phyloP scores from a whole-genome alignment of 495 filamentous ascomycete genomes.

The Geoglossum glabrum region DNA sequence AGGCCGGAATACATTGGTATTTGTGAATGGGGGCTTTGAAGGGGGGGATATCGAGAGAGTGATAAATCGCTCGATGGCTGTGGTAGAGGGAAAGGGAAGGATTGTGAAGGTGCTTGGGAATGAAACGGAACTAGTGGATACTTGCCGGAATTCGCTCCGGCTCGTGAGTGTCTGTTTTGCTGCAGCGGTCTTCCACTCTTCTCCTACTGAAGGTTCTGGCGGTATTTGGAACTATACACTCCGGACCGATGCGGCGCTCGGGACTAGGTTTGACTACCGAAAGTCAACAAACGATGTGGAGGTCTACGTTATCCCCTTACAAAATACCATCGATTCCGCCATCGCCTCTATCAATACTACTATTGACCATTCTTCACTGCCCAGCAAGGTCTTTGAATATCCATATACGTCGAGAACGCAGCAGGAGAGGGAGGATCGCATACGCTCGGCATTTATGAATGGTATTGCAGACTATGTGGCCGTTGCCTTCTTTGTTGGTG shows the following conservation, averaged over 20 bases:
- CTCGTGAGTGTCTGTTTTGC: conserved; percentile 56
- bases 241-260: conserved; percentile 45
- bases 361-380: conserved; percentile 16
- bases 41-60: conserved; percentile 54
- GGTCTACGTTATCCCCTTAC: conserved; percentile 56
- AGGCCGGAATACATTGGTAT: conserved; percentile 41
- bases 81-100: conserved; percentile 30
- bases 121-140: conserved; percentile 32
- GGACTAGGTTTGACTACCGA: conserved; percentile 34
- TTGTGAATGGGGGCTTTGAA: conserved; percentile 51
- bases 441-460: conserved; percentile 45
- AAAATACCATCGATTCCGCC: conserved; percentile 51
- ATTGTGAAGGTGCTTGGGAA: conserved; percentile 30
- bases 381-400: conserved; percentile 34
- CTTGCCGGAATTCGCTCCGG: conserved; percentile 45
- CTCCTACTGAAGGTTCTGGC: conserved; percentile 42
- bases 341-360: conserved; percentile 35
- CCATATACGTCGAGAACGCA: conserved; percentile 48
- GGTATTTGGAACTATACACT: conserved; percentile 74
- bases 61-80: conserved; percentile 36
- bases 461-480: conserved; percentile 45
- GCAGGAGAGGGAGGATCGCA: conserved; percentile 37
- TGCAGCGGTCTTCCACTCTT: conserved; percentile 53
- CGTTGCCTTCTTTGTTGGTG: conserved; percentile 44
- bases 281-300: conserved; percentile 43